phyloP scores from a whole-genome alignment of 495 filamentous ascomycete genomes.

The Neurospora cerealis region DNA sequence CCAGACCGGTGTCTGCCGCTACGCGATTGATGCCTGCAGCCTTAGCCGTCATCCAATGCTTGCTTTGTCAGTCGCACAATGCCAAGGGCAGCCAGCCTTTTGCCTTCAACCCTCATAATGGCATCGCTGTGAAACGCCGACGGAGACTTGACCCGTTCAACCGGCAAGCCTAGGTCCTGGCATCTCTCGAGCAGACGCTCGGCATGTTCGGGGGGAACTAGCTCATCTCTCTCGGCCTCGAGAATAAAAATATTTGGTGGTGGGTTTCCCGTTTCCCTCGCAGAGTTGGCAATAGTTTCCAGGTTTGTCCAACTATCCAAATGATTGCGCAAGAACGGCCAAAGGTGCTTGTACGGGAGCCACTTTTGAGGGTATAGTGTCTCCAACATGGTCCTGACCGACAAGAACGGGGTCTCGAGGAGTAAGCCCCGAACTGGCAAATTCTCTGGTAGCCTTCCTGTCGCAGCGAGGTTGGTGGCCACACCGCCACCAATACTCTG shows the following conservation, averaged over 20 bases:
- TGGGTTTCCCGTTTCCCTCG: constrained; percentile 6
- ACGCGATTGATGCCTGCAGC: neutral
- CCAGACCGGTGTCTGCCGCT: neutral
- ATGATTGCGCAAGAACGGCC: constrained; percentile 39
- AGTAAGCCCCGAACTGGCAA: constrained; percentile 40
- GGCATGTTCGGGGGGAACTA: constrained; percentile 51
- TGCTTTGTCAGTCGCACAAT: constrained; percentile 14
- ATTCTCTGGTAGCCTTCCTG: constrained; percentile 6
- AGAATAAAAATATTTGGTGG: constrained; percentile 45
- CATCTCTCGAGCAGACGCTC: constrained; percentile 37
- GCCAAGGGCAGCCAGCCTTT: constrained; percentile 27
- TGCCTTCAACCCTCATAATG: constrained; percentile 33
- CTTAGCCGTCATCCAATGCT: constrained; percentile 7
- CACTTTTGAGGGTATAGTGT: constrained; percentile 73
- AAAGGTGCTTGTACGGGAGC: constrained; percentile 56
- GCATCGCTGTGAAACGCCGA: constrained; percentile 38
- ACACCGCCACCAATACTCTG: constrained; percentile 64
- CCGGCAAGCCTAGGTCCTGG: constrained; percentile 28
- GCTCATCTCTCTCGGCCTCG: constrained; percentile 55
- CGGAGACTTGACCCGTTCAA: constrained; percentile 24
- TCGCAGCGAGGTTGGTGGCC: constrained; percentile 40
- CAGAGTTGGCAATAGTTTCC: constrained; percentile 19
- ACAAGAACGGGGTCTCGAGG: constrained; percentile 70
- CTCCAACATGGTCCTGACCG: constrained; percentile 60
- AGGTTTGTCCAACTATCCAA: constrained; percentile 37